Evolutionary conservation across 2,329 filamentous ascomycete species (phyloP), one percentile per base, ranked within the genome.

Genomic region (Dissoconium aciculare): DNA sequence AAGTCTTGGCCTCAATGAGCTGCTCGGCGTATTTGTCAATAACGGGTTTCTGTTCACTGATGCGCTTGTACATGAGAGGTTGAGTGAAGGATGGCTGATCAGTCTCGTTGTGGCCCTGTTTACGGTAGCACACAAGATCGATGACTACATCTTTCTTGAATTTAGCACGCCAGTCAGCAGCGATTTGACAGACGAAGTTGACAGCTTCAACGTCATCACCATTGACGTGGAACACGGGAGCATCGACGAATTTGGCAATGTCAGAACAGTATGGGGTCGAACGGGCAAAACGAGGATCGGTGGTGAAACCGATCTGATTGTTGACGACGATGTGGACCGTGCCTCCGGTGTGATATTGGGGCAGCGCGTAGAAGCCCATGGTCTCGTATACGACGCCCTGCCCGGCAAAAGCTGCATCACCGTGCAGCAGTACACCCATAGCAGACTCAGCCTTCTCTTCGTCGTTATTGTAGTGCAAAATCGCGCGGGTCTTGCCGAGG

Each of bases 281-380:
- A 48, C 89, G 84, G 47, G 89, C 78, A 59, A 93, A 98, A 53
- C 89, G 83, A 45, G 89, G 89, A 54, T 98, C 89, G 13, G 89
- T 98, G 32, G 89, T 98, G 69, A 98, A 98, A 59, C 89, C 89
- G 57, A 98, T 98, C 69, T 98, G 89, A 71, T 98, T 98, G 74
- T 98, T 98, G 47, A 95, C 87, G 36, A 98, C 76, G 43, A 98
- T 69, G 62, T 98, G 89, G 49, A 98, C 81, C 35, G 89, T 98
- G 53, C 89, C 89, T 49, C 89, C 89, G 32, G 89, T 95, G 28
- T 91, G 93, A 65, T 94, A 98, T 45, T 80, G 82, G 16, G 89
- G 89, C 21, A 98, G 74, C 31, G 83, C 79, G 63, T 93, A 80
- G 74, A 98, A 94, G 41, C 89, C 89, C 60, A 98, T 80, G 51